Conservation (phyloP, 208 protist species). For the Acanthamoeba castellanii region DNA sequence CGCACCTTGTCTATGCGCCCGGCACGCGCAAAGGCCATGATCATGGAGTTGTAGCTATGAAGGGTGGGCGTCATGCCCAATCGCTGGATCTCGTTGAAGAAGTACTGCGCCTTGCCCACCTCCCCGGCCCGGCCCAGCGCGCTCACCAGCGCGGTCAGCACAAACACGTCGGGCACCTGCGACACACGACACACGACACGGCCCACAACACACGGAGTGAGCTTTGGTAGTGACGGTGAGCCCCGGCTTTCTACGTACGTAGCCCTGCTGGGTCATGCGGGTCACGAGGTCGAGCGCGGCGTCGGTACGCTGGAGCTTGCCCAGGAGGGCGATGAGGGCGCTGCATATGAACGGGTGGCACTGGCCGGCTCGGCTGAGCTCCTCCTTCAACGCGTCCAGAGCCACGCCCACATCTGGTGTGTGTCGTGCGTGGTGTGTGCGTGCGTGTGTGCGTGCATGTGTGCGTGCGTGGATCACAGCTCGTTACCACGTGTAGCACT, state of each 20-base stretch:
- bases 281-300: background rate
- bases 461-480: too few relatives aligned
- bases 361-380: background rate
- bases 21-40: background rate
- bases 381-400: background rate
- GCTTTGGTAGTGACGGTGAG: background rate
- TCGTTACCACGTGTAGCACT: background rate
- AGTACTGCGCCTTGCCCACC: conserved; percentile 22
- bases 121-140: background rate
- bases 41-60: background rate
- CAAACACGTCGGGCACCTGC: conserved; percentile 38
- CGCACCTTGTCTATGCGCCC: background rate
- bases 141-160: conserved; percentile 18
- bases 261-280: background rate
- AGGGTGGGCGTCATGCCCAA: conserved; percentile 20
- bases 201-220: too few relatives aligned
- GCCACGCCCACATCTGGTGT: background rate
- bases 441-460: too few relatives aligned
- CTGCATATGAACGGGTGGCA: conserved; percentile 41
- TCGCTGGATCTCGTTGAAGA: conserved; percentile 20
- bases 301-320: conserved; percentile 4
- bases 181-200: too few relatives aligned
- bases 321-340: conserved; percentile 1
- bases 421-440: background rate
- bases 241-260: background rate